Base-by-base conservation (phyloP, 2,329 filamentous ascomycete species). In the Coniochaeta sp. region DNA sequence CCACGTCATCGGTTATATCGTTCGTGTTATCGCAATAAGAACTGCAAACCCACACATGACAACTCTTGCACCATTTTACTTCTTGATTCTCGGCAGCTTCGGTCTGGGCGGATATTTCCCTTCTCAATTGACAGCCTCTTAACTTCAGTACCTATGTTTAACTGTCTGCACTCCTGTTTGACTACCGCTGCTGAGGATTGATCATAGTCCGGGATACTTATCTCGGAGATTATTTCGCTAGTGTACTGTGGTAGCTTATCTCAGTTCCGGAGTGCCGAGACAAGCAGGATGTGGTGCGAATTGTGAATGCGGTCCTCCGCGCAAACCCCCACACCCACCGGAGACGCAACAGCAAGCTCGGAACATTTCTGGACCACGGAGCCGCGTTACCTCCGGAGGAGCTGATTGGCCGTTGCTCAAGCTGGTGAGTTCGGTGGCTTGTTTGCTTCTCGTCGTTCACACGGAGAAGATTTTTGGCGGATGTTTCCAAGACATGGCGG, bases 211-310 rank as follows among this genome's bases (percentile, higher is more conserved):
- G 6, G 10, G 6, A 33, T 42, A 38, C 20, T 14, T 24, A 42
- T 42, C 38, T 42, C 38, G 38, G 38, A 42, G 38, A 24, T 42
- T 42, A 26, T 40, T 10, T n/a, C n/a, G n/a, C n/a, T n/a, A n/a
- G n/a, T n/a, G n/a, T n/a, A n/a, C n/a, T n/a, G n/a, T 10, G 13
- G 16, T 42, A 42, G 38, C 38, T 26, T 24, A 24, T 42, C 20
- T 24, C 38, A 42, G 20, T 42, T 42, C 38, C 38, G 38, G 38
- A 42, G 38, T 42, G 38, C 38, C 38, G 38, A 42, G 20, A 26
- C 38, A 18, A 42, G 38, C 38, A 42, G 38, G n/a, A n/a, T n/a
- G n/a, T n/a, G n/a, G n/a, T n/a, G n/a, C n/a, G n/a, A n/a, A n/a
- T n/a, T n/a, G n/a, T n/a, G n/a, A n/a, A 16, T 42, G 38, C 20